These are phyloP conservation scores for Tolypocladium inflatum DNA, from an alignment of 2,329 filamentous ascomycete genomes.

Conservation along the genomic window DNA sequence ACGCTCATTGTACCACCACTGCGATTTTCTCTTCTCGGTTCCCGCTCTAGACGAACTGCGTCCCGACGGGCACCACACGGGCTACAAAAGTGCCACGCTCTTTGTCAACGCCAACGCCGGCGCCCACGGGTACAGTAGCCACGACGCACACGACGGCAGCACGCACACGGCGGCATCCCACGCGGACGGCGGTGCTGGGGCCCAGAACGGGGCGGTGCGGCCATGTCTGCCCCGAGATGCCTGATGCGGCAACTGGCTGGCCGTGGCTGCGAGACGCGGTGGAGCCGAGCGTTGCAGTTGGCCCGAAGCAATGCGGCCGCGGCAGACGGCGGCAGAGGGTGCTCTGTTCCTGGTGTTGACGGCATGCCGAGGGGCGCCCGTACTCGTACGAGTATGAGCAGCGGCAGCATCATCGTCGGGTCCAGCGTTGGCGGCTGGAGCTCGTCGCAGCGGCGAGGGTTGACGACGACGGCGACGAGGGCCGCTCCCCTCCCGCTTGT, in stretches of 20 bases:
- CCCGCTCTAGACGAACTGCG: neutral
- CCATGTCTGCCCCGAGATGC: constrained; percentile 6
- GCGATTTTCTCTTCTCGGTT: neutral
- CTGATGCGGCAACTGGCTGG: constrained; percentile 10
- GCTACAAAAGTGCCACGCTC: neutral
- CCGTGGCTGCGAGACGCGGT: constrained; percentile 1
- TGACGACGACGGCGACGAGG: neutral
- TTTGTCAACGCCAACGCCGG: neutral
- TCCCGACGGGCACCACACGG: neutral
- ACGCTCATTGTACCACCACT: neutral
- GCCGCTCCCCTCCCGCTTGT: neutral
- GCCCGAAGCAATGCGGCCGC: constrained; percentile 5
- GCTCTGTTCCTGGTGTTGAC: neutral
- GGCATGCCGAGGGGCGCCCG: neutral
- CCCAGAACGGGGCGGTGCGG: neutral
- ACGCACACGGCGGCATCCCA: neutral
- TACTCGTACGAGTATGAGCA: neutral
- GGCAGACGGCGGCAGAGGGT: neutral
- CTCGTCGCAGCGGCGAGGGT: neutral
- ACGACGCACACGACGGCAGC: neutral
- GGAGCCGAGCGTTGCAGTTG: constrained; percentile 4
- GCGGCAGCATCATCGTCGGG: neutral
- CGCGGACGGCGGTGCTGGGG: neutral
- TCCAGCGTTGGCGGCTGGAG: neutral
- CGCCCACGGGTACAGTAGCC: neutral